Percentiles rank a stretch among this genome's conserved stretches.
Conservation (phyloP, 1,139 yeast genomes). For the Saccharomyces hybrid region DNA sequence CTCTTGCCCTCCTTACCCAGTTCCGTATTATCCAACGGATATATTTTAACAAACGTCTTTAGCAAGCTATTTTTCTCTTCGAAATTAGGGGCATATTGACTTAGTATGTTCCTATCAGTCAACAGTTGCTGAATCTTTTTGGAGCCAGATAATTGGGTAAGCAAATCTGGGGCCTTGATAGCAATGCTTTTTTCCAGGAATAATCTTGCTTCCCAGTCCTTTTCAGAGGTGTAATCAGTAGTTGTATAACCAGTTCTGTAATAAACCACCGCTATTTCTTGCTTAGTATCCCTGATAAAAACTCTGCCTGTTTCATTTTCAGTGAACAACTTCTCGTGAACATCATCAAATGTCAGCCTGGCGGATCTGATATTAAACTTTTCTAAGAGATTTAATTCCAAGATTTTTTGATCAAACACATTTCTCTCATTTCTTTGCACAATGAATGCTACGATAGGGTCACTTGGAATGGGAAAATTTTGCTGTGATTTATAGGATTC, state of each 20-base stretch:
- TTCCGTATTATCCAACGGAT: constrained; percentile 70
- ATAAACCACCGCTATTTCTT: constrained; percentile 81
- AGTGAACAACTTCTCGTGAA: constrained; percentile 36
- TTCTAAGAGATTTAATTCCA: constrained; percentile 63
- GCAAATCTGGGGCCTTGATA: constrained; percentile 82
- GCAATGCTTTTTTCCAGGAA: constrained; percentile 68
- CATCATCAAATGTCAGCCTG: constrained; percentile 62
- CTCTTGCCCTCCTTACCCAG: constrained; percentile 59
- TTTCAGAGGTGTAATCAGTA: constrained; percentile 50
- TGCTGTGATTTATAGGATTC: constrained; percentile 43
- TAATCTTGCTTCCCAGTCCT: constrained; percentile 72
- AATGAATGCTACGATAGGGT: constrained; percentile 62
- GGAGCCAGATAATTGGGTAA: constrained; percentile 87
- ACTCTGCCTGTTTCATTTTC: constrained; percentile 42
- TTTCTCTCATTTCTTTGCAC: constrained; percentile 84
- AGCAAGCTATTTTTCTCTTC: constrained; percentile 34
- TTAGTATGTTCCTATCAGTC: constrained; percentile 46
- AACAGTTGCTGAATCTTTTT: constrained; percentile 88
- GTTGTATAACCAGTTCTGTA: constrained; percentile 89
- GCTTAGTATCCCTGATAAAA: constrained; percentile 45
- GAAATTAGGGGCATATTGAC: constrained; percentile 38
- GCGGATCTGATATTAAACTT: constrained; percentile 53
- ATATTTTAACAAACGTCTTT: constrained; percentile 74
- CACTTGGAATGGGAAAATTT: constrained; percentile 13
- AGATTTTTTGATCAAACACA: constrained; percentile 79